Percentiles rank a stretch among this genome's conserved stretches.
These are phyloP conservation scores for Eucalyptus sp. DNA, from an alignment of 345 rosid genomes.

Conservation along the genomic window DNA sequence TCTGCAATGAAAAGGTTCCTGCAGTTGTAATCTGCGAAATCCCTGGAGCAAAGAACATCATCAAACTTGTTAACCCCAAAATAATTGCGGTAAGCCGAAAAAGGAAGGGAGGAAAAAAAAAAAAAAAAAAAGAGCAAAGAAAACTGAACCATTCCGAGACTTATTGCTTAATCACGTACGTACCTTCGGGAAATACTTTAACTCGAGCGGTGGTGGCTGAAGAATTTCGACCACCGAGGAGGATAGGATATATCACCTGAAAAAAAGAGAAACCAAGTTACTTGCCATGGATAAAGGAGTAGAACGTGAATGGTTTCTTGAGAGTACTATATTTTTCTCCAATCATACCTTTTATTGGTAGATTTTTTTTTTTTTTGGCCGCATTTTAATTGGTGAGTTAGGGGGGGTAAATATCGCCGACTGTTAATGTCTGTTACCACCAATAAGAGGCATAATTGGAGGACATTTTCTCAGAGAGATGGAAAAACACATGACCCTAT, in stretches of 20 bases:
- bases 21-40: no score
- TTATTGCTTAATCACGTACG: not conserved
- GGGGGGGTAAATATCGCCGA: not conserved
- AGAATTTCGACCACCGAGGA: not conserved
- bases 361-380: not conserved
- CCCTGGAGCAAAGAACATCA: no score
- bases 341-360: not conserved
- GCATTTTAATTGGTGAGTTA: no score
- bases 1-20: constrained; percentile 4
- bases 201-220: not conserved
- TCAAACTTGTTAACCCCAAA: no score
- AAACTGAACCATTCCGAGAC: no score
- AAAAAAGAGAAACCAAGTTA: not conserved
- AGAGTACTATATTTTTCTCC: not conserved
- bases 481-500: not conserved
- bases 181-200: not conserved
- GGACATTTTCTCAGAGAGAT: not conserved
- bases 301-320: not conserved
- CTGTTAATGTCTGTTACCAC: not conserved
- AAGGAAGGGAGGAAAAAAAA: no score
- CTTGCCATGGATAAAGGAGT: not conserved
- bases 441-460: not conserved
- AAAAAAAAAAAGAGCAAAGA: no score
- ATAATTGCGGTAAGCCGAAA: no score
- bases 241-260: not conserved